These are phyloP conservation scores for Backusella australiensis DNA, from an alignment of 192 early-diverging fungal species.

Conservation along the genomic window DNA sequence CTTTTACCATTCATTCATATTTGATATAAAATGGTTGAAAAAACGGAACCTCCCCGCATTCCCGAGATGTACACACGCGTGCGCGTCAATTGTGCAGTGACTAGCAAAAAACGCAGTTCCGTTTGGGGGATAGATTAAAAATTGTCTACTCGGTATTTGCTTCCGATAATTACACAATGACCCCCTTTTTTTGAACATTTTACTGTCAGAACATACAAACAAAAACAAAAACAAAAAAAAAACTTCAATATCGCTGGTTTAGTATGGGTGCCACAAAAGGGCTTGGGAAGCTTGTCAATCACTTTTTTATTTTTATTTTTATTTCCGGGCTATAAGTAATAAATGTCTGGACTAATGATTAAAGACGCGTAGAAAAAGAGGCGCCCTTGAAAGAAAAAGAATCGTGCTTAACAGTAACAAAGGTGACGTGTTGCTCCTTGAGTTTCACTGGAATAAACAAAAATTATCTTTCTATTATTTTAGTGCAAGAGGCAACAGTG, in stretches of 20 bases:
- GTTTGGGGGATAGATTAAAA: conserved; percentile 26
- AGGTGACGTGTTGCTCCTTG: not conserved
- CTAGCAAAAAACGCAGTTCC: not conserved
- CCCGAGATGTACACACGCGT: conserved; percentile 4
- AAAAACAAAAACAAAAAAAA: not conserved
- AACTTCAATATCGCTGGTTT: not conserved
- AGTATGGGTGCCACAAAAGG: not conserved
- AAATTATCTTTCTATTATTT: not conserved
- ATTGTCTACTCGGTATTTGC: conserved; percentile 18
- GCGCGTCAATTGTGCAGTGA: conserved; percentile 16
- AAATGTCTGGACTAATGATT: not conserved
- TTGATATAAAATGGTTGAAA: not conserved
- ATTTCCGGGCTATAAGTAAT: not conserved
- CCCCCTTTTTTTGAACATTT: conserved; percentile 15
- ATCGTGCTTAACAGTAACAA: not conserved
- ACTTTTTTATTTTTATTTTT: not conserved
- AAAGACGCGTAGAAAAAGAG: not conserved
- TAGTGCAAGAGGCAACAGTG: not conserved
- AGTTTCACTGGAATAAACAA: conserved; percentile 12
- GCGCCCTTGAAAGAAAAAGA: not conserved
- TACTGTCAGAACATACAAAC: conserved; percentile 2
- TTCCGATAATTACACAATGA: conserved; percentile 5
- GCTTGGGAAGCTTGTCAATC: not conserved
- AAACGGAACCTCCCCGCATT: conserved; percentile 24
- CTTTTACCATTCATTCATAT: not conserved